These are phyloP conservation scores for Dryadomyces quercivorus DNA, from an alignment of 2,329 filamentous ascomycete genomes.

Conservation along the genomic window DNA sequence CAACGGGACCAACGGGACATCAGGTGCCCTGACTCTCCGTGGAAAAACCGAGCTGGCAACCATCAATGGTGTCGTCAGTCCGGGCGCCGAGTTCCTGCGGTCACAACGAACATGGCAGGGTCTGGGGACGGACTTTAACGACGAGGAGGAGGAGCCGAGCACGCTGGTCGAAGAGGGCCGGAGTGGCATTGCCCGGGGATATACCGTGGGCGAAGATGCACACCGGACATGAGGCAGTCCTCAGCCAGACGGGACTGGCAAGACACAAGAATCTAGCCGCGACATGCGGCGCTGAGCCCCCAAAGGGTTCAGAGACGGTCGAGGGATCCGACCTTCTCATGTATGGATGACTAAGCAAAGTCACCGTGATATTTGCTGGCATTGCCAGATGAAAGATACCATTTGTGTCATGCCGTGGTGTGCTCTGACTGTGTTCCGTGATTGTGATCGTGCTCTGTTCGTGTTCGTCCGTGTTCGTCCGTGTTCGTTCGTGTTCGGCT, in stretches of 20 bases:
- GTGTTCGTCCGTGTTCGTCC: background rate
- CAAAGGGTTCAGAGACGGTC: no score
- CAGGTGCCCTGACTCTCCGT: slow-evolving; percentile 41
- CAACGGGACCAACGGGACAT: slow-evolving; percentile 6
- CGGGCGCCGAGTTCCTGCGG: slow-evolving; percentile 76
- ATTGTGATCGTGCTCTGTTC: no score
- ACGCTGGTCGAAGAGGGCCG: slow-evolving; percentile 73
- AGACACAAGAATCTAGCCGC: no score
- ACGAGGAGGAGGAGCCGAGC: slow-evolving; percentile 30
- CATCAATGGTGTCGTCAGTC: slow-evolving; percentile 78
- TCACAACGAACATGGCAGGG: slow-evolving; percentile 84
- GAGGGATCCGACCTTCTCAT: no score
- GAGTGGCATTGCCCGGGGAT: slow-evolving; percentile 79
- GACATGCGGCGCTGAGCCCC: no score
- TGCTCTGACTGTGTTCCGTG: no score
- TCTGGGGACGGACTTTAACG: slow-evolving; percentile 62
- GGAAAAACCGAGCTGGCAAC: slow-evolving; percentile 60
- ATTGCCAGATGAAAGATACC: no score
- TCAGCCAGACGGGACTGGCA: no score
- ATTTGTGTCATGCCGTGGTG: no score
- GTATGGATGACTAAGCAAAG: no score
- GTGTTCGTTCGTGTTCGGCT: background rate
- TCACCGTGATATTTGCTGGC: no score
- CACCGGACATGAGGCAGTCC: slow-evolving; percentile 5
- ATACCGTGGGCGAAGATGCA: slow-evolving; percentile 52